A percentile compares a stretch with the other conserved stretches of the same genome.
These are phyloP conservation scores for Eucalyptus paniculata DNA, from an alignment of 345 rosid genomes.

Conservation along the genomic window DNA sequence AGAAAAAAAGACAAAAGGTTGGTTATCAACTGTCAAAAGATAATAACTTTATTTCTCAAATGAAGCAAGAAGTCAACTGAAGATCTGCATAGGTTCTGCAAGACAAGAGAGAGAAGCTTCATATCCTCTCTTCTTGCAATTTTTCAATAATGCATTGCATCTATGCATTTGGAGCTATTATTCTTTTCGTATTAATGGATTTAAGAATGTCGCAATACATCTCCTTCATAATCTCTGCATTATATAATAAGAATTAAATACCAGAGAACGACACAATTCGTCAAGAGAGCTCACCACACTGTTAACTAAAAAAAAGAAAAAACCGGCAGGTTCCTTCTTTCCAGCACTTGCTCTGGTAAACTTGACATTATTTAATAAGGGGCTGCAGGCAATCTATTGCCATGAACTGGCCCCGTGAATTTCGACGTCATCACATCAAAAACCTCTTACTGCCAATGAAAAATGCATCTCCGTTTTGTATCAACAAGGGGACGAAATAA, in stretches of 20 bases:
- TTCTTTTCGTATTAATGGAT: conserved; percentile 42
- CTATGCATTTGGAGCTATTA: conserved; percentile 80
- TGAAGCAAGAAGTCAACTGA: too few relatives aligned
- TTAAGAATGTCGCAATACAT: conserved; percentile 36
- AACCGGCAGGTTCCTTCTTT: conserved; percentile 27
- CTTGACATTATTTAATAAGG: not conserved
- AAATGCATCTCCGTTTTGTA: too few relatives aligned
- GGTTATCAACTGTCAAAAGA: too few relatives aligned
- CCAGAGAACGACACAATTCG: not conserved
- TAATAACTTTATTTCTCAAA: too few relatives aligned
- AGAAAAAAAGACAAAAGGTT: too few relatives aligned
- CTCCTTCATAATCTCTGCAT: conserved; percentile 61
- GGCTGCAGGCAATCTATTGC: not conserved
- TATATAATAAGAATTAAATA: not conserved
- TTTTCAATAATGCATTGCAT: conserved; percentile 38
- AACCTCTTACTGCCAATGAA: too few relatives aligned
- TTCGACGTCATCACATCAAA: not conserved
- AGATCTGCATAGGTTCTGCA: too few relatives aligned
- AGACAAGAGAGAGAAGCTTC: too few relatives aligned
- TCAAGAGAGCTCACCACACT: not conserved
- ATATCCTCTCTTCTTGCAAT: too few relatives aligned
- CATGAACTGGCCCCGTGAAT: not conserved
- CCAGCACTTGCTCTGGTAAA: conserved; percentile 1
- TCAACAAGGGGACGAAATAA: too few relatives aligned
- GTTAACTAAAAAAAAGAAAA: not conserved